A percentile compares a stretch with the other conserved stretches of the same genome.
These are phyloP conservation scores for Tolypocladium tropicale DNA, from an alignment of 2,329 filamentous ascomycete species.

Conservation along the genomic window DNA sequence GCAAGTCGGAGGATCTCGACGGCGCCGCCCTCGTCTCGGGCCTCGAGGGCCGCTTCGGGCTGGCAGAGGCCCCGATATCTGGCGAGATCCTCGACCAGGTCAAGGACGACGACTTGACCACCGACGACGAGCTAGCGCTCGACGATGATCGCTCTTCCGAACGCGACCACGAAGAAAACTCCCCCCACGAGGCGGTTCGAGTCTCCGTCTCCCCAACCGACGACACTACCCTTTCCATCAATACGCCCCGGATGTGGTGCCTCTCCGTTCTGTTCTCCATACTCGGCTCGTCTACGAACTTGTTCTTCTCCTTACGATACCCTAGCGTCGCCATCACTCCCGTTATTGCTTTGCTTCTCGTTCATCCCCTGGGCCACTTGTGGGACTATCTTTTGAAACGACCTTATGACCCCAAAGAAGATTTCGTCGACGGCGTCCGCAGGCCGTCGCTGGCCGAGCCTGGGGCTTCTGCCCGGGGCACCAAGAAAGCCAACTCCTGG, in stretches of 20 bases:
- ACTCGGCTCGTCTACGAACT: slow-evolving; percentile 71
- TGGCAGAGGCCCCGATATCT: slow-evolving; percentile 36
- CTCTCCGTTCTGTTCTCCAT: slow-evolving; percentile 72
- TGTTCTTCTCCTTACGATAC: slow-evolving; percentile 85
- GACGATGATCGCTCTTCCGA: slow-evolving; percentile 29
- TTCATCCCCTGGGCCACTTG: slow-evolving; percentile 70
- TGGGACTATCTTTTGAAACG: slow-evolving; percentile 69
- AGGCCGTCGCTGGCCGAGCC: slow-evolving; percentile 10
- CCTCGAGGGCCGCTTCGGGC: slow-evolving; percentile 41
- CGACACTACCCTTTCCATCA: slow-evolving; percentile 69
- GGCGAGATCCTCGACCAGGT: slow-evolving; percentile 33
- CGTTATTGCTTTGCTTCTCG: slow-evolving; percentile 75
- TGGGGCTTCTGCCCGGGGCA: slow-evolving; percentile 7
- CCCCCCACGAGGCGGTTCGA: slow-evolving; percentile 68
- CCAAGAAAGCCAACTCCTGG: slow-evolving; percentile 29
- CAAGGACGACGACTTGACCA: slow-evolving; percentile 26
- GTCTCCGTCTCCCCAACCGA: slow-evolving; percentile 70
- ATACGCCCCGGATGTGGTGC: slow-evolving; percentile 80
- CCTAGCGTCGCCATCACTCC: slow-evolving; percentile 84
- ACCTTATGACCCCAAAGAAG: slow-evolving; percentile 36
- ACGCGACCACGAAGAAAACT: slow-evolving; percentile 52
- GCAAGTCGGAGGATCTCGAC: slow-evolving; percentile 38
- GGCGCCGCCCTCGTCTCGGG: slow-evolving; percentile 41
- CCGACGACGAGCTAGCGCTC: slow-evolving; percentile 23
- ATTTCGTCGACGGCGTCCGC: slow-evolving; percentile 39